Percentiles rank a stretch among this genome's conserved stretches.
Conservation (phyloP, 2,329 filamentous ascomycete species). For the Onygena corvina region DNA sequence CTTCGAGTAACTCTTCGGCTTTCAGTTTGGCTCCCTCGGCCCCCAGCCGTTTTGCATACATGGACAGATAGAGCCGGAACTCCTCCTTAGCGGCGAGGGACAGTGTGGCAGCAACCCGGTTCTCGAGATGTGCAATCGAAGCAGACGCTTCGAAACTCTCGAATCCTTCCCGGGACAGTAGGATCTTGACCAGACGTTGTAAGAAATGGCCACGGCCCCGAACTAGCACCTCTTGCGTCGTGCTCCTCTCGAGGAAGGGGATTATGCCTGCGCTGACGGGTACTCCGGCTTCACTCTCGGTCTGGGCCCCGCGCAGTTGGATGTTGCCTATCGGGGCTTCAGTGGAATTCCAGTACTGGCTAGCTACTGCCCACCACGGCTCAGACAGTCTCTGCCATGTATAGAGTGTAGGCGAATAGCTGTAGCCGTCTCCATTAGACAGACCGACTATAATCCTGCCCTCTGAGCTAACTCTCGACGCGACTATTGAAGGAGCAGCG, state of each 20-base stretch:
- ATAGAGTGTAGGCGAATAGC: conserved; percentile 74
- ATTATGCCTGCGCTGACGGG: conserved; percentile 82
- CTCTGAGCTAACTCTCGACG: conserved; percentile 77
- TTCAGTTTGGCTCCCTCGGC: conserved; percentile 78
- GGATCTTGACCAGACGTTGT: conserved; percentile 77
- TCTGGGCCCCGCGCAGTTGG: conserved; percentile 56
- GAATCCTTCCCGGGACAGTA: conserved; percentile 79
- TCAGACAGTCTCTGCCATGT: conserved; percentile 94
- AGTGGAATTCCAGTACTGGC: conserved; percentile 97
- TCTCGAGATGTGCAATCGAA: conserved; percentile 89
- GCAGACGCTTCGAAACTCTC: conserved; percentile 84
- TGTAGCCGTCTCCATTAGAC: conserved; percentile 88
- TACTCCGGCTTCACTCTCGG: conserved; percentile 39
- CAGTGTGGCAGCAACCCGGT: conserved; percentile 78
- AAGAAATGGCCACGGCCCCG: conserved; percentile 86
- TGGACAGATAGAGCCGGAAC: conserved; percentile 87
- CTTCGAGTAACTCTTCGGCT: conserved; percentile 81
- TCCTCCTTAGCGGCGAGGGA: conserved; percentile 79
- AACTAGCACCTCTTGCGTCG: conserved; percentile 80
- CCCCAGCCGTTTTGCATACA: conserved; percentile 93
- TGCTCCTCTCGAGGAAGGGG: conserved; percentile 84
- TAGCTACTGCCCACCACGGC: conserved; percentile 94
- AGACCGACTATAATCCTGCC: conserved; percentile 81
- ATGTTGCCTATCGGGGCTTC: conserved; percentile 78
- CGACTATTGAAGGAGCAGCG: conserved; percentile 71